Base-by-base conservation (phyloP, 176 grass and related monocot genomes). In the Cenchrus americanus region DNA sequence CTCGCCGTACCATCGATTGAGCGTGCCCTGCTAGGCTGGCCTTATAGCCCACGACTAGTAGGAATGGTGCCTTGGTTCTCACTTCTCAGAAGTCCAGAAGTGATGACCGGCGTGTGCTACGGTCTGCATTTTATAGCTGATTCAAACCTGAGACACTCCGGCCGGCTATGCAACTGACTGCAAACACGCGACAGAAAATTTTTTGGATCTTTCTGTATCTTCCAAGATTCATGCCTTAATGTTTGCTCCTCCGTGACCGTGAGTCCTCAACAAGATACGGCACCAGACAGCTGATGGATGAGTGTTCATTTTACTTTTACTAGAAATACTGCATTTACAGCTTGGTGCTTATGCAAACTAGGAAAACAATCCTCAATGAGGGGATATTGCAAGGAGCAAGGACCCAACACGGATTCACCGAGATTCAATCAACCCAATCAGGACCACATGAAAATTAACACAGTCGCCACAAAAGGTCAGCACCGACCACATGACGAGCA, bases 1-100 rank as follows among this genome's bases (percentile, higher is more conserved):
- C n/a, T 74, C 51, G 65, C 64, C 41, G 51, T 50, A 41, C 52
- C 89, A 91, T 88, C 23, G 76, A 10, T 72, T 24, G 5, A 66
- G 49, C 40, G 47, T 78, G 73, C 79, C 18, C 44, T 63, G 42
- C 41, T 43, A 22, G n/a, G 49, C 6, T 10, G 7, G 18, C 37
- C 34, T 3, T 3, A 37, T 37, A 37, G 34, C 34, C 34, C 34
- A 34, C n/a, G 14, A 12, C 26, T 12, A 47, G 59, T 5, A 14
- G 10, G 22, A 30, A 18, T 24, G 55, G 1, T 44, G 53, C 34
- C 62, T 2, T 32, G 1, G 23, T 32, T 24, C 23, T 37, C 34
- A 37, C 34, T 37, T 37, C 34, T 37, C 2, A 12, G n/a, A 55
- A 18, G 53, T 53, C 4, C 2, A 12, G n/a, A 55, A 18, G 53